A percentile compares a stretch with the other conserved stretches of the same genome.
phyloP scores from a whole-genome alignment of 108 stramenopile genomes.

The Bacterosira constricta region DNA sequence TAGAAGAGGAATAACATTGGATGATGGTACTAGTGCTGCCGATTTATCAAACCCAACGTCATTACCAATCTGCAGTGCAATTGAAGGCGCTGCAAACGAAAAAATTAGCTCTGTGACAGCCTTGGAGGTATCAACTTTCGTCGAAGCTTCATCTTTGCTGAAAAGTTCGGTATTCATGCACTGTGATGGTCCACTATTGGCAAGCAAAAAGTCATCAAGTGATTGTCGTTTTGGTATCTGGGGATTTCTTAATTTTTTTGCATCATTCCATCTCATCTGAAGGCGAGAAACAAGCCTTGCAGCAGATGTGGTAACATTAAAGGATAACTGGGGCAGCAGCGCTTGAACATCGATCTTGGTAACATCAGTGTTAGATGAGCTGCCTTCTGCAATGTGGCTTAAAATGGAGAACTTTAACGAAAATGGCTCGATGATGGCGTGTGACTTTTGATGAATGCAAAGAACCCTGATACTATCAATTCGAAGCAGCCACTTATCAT shows the following conservation, averaged over 20 bases:
- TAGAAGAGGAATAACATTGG: constrained; percentile 35
- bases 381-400: constrained; percentile 41
- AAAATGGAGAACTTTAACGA: constrained; percentile 58
- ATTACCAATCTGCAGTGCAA: constrained; percentile 53
- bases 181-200: neutral
- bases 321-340: constrained; percentile 61
- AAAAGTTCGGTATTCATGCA: too few relatives aligned
- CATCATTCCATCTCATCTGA: constrained; percentile 18
- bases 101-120: constrained; percentile 29
- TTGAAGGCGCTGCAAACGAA: constrained; percentile 63
- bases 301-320: constrained; percentile 72
- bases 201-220: constrained; percentile 1
- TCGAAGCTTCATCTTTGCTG: constrained; percentile 2
- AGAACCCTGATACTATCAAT: constrained; percentile 59
- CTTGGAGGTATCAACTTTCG: neutral
- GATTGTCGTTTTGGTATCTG: neutral
- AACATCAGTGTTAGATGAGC: neutral
- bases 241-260: constrained; percentile 5
- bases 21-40: neutral
- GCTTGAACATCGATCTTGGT: constrained; percentile 48
- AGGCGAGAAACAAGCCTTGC: constrained; percentile 59
- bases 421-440: constrained; percentile 70
- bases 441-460: constrained; percentile 18
- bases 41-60: constrained; percentile 45
- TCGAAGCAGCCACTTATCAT: constrained; percentile 62